These are phyloP conservation scores for Plasmodium vivax DNA, from an alignment of 169 alveolate genomes.

Conservation along the genomic window DNA sequence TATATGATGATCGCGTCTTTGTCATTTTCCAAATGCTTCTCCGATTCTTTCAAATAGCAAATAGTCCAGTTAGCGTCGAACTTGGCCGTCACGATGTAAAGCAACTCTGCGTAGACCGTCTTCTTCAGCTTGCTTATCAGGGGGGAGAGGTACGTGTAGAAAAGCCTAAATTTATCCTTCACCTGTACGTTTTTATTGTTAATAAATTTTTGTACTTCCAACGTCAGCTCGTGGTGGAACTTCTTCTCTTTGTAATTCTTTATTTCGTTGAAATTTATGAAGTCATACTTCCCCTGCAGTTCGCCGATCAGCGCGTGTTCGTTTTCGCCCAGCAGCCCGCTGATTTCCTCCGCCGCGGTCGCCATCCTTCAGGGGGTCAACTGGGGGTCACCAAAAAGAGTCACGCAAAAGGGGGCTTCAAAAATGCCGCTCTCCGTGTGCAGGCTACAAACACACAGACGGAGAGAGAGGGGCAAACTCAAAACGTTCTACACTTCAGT, in stretches of 20 bases:
- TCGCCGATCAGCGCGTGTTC: constrained; percentile 8
- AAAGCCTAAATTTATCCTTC: constrained; percentile 47
- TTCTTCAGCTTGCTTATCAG: constrained; percentile 40
- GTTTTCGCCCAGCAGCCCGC: constrained; percentile 16
- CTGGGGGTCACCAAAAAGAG: not conserved
- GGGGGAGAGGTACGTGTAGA: constrained; percentile 44
- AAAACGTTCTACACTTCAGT: not conserved
- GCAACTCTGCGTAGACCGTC: constrained; percentile 57
- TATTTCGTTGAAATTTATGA: constrained; percentile 21
- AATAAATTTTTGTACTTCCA: constrained; percentile 53
- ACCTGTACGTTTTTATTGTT: constrained; percentile 30
- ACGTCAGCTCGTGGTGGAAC: constrained; percentile 46
- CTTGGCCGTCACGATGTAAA: constrained; percentile 30
- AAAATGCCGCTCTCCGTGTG: not conserved
- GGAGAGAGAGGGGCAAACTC: not conserved
- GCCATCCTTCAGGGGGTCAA: not conserved
- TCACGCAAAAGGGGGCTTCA: not conserved
- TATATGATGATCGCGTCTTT: constrained; percentile 67
- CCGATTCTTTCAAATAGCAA: constrained; percentile 45
- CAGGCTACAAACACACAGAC: not conserved
- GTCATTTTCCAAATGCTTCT: constrained; percentile 51
- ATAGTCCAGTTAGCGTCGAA: constrained; percentile 60
- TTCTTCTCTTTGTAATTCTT: constrained; percentile 45
- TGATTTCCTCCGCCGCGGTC: not conserved
- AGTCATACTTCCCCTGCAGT: constrained; percentile 22